Base-by-base conservation (phyloP, 768 basidiomycete genomes). In the Boletus vinaceobasis region DNA sequence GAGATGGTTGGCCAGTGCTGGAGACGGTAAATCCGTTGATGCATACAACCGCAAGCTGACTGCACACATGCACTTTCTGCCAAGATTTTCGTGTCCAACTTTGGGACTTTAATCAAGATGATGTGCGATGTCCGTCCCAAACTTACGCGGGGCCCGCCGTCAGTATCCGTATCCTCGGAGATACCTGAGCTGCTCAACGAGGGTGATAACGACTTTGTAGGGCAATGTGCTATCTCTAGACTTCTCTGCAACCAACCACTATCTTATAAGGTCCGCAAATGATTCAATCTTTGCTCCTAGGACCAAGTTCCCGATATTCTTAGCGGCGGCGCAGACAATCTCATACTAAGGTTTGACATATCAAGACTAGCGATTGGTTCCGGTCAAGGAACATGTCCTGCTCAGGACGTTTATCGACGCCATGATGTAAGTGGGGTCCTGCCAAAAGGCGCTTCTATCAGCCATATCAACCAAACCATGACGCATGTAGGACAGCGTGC, bases 61-160 rank as follows among this genome's bases (percentile, higher is more conserved):
- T 40, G 23, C 54, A 40, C 43, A 44, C 53, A 53, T 49, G 32
- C n/a, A 44, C 35, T 33, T 31, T 55, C 11, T 59, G 55, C 50
- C 52, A 43, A 87, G 86, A 88, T 69, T 70, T 77, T 7, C 66
- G 73, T 13, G 74, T 86, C 36, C 74, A 75, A 59, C 68, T 88
- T 17, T 88, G 86, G 86, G 83, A 88, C 62, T 82, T 87, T 57
- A 73, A 87, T 59, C 80, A 84, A 59, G 82, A 84, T 8, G 75
- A 84, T 50, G 66, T 84, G 38, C 64, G 61, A 37, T 59, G 53
- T 31, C 77, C 84, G 19, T 74, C 73, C 27, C 68, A 63, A 48
- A 70, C 75, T 3, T 75, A 81, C 48, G 60, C 62, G 26, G 84
- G 85, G 1, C 83, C 82, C n/a, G 43, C 48, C 6, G 72, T 74